phyloP scores from a whole-genome alignment of 345 rosid species.

The Boechera stricta region DNA sequence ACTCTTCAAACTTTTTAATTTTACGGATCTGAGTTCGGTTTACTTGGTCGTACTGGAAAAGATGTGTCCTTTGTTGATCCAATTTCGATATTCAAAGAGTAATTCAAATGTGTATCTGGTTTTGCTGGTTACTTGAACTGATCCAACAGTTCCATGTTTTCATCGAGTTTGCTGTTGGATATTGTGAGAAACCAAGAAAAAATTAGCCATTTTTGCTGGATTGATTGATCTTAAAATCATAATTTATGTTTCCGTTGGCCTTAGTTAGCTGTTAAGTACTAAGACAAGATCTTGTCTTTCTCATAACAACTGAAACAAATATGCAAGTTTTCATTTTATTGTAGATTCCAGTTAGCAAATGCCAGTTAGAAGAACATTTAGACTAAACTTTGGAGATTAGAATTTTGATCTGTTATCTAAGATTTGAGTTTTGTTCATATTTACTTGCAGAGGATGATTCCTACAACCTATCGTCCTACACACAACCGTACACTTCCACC shows the following conservation, averaged over 20 bases:
- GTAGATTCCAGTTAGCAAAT: neutral
- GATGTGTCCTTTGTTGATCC: neutral
- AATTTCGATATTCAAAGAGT: neutral
- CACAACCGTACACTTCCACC: slow-evolving; percentile 84
- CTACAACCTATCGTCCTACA: slow-evolving; percentile 80
- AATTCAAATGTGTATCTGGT: no score
- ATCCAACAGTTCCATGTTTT: neutral
- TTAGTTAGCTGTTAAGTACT: neutral
- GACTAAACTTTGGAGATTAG: neutral
- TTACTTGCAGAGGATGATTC: slow-evolving; percentile 60
- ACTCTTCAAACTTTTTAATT: neutral
- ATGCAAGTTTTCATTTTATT: neutral
- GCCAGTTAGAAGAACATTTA: no score
- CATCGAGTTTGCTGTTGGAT: no score
- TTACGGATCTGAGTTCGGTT: neutral
- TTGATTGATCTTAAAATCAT: neutral
- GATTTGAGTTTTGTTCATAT: slow-evolving; percentile 1
- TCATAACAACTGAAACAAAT: no score
- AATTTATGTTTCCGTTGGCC: no score
- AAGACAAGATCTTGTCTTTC: neutral
- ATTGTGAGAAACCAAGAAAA: neutral
- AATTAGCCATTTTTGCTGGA: neutral
- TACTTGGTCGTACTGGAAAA: neutral
- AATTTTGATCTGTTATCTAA: neutral
- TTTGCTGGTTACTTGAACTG: no score